Evolutionary conservation across 805 yeast genomes (phyloP).

Genomic region (Wickerhamomyces ciferrii): DNA sequence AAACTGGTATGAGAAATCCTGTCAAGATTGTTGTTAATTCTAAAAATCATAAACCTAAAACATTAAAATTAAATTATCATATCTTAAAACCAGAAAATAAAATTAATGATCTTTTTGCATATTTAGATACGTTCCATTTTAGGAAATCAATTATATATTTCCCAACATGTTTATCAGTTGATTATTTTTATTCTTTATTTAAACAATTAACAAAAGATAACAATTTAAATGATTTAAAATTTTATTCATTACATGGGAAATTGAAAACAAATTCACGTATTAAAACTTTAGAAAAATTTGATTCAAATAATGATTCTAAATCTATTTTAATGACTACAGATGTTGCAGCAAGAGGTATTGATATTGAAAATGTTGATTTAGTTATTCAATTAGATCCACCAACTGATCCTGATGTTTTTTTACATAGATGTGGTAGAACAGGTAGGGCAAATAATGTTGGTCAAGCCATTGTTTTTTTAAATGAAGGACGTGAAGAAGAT

Average conservation of each 20-base stretch:
- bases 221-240: conserved; percentile 27
- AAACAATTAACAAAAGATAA: conserved; percentile 28
- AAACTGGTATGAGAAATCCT: conserved; percentile 91
- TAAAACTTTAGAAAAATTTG: conserved; percentile 62
- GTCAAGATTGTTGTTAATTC: conserved; percentile 78
- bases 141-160: conserved; percentile 86
- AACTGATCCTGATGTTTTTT: conserved; percentile 82
- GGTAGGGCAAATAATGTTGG: conserved; percentile 90
- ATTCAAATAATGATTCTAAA: conserved; percentile 28
- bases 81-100: conserved; percentile 56
- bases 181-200: conserved; percentile 62
- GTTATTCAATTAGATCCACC: conserved; percentile 97
- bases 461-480: conserved; percentile 68
- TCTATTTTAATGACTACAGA: conserved; percentile 85
- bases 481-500: conserved; percentile 73
- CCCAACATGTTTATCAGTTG: conserved; percentile 85
- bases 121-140: conserved; percentile 50
- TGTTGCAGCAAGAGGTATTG: conserved; percentile 98
- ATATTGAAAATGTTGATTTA: conserved; percentile 89
- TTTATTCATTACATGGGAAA: conserved; percentile 88
- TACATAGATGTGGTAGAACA: conserved; percentile 93
- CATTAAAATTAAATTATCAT: conserved; percentile 58
- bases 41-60: conserved; percentile 47
- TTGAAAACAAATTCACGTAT: conserved; percentile 74
- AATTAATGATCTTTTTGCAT: conserved; percentile 48